Percentiles rank a stretch among this genome's conserved stretches.
phyloP scores from a whole-genome alignment of 2,329 filamentous ascomycete genomes.

The Alternaria postmessia region DNA sequence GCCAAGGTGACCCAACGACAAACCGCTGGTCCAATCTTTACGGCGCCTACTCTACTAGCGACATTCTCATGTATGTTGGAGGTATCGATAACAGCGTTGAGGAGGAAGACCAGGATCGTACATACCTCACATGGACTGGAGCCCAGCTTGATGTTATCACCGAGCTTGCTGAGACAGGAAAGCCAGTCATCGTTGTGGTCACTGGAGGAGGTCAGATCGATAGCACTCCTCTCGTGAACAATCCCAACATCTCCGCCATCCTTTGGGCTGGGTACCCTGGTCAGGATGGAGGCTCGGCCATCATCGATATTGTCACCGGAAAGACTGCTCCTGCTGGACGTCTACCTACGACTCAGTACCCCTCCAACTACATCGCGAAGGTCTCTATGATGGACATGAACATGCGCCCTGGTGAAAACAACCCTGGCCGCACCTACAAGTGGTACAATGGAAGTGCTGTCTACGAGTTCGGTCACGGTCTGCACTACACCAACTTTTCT shows the following conservation, averaged over 20 bases:
- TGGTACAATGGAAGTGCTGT: slow-evolving; percentile 63
- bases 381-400: slow-evolving; percentile 66
- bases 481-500: slow-evolving; percentile 67
- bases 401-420: slow-evolving; percentile 57
- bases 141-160: slow-evolving; percentile 62
- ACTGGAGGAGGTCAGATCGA: slow-evolving; percentile 65
- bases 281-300: slow-evolving; percentile 65
- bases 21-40: slow-evolving; percentile 29
- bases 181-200: slow-evolving; percentile 63
- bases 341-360: slow-evolving; percentile 66
- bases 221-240: slow-evolving; percentile 58
- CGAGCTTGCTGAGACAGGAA: slow-evolving; percentile 56
- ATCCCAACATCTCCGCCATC: slow-evolving; percentile 60
- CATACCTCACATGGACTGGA: slow-evolving; percentile 61
- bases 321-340: slow-evolving; percentile 62
- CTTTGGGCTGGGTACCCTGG: slow-evolving; percentile 69
- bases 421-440: slow-evolving; percentile 66
- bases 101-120: slow-evolving; percentile 62
- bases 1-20: slow-evolving; percentile 41
- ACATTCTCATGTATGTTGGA: slow-evolving; percentile 64
- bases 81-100: slow-evolving; percentile 65
- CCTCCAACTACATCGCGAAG: slow-evolving; percentile 59
- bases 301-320: slow-evolving; percentile 65
- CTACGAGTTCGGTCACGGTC: slow-evolving; percentile 63
- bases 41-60: slow-evolving; percentile 48